phyloP scores from a whole-genome alignment of 192 early-diverging fungal species.

The Podila verticillata region DNA sequence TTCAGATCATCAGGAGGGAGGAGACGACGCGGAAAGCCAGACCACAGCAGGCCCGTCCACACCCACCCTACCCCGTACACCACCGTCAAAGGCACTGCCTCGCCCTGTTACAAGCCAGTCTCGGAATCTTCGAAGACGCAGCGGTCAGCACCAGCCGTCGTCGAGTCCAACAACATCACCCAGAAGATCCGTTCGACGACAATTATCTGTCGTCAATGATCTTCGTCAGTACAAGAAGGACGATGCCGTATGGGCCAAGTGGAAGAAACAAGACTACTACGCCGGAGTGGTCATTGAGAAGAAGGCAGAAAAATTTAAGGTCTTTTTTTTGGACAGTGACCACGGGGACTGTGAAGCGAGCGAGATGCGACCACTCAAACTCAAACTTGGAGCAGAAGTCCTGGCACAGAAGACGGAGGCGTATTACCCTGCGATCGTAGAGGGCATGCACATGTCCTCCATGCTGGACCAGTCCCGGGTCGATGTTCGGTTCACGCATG shows the following conservation, averaged over 20 bases:
- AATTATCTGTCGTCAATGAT: constrained; percentile 7
- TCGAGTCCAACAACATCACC: neutral
- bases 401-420: constrained; percentile 21
- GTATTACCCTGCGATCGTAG: constrained; percentile 11
- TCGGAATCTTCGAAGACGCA: too few species aligned
- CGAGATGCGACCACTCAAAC: constrained; percentile 32
- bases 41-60: neutral
- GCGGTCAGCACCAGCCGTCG: neutral
- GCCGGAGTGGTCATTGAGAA: constrained; percentile 12
- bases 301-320: constrained; percentile 6
- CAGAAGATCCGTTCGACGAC: constrained; percentile 15
- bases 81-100: too few species aligned
- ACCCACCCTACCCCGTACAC: neutral
- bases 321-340: constrained; percentile 29
- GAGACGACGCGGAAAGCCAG: neutral
- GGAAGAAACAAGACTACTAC: constrained; percentile 18
- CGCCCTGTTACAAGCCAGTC: too few species aligned
- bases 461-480: constrained; percentile 11
- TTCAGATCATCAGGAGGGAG: neutral
- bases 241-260: constrained; percentile 37
- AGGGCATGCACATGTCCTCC: constrained; percentile 18
- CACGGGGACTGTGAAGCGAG: neutral
- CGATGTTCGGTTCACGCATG: constrained; percentile 24
- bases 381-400: constrained; percentile 30
- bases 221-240: constrained; percentile 11